phyloP scores from a whole-genome alignment of 2,329 filamentous ascomycete species.

The Grosmannia clavigera region DNA sequence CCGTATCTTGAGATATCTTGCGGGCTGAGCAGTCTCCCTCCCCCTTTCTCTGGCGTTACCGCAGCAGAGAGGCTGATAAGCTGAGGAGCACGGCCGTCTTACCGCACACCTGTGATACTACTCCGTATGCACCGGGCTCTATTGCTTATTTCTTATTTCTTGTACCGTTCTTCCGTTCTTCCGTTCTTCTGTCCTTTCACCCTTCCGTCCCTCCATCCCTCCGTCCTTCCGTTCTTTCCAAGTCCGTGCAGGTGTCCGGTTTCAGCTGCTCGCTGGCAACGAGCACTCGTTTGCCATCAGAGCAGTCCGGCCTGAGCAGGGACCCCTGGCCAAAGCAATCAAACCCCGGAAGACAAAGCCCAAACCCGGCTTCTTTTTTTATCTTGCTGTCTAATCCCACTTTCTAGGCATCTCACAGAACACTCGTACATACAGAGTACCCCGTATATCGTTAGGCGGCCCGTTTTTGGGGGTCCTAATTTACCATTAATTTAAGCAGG shows the following conservation, averaged over 20 bases:
- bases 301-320: neutral
- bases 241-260: no score
- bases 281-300: neutral
- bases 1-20: no score
- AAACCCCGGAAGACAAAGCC: neutral
- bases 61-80: no score
- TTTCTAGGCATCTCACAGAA: neutral
- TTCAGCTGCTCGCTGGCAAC: no score
- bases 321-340: neutral
- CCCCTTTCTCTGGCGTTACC: no score
- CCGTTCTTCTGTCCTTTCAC: neutral
- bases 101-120: no score
- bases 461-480: neutral
- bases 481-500: neutral
- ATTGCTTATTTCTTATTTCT: neutral
- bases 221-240: no score
- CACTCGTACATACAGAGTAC: neutral
- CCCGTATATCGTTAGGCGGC: neutral
- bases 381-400: neutral
- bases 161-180: no score
- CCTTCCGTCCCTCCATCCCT: no score
- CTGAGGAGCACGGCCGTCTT: no score
- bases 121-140: no score
- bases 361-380: neutral
- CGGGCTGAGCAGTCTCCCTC: no score